phyloP scores from a whole-genome alignment of 306 rosid species.

The Pachyrhizus erosus region DNA sequence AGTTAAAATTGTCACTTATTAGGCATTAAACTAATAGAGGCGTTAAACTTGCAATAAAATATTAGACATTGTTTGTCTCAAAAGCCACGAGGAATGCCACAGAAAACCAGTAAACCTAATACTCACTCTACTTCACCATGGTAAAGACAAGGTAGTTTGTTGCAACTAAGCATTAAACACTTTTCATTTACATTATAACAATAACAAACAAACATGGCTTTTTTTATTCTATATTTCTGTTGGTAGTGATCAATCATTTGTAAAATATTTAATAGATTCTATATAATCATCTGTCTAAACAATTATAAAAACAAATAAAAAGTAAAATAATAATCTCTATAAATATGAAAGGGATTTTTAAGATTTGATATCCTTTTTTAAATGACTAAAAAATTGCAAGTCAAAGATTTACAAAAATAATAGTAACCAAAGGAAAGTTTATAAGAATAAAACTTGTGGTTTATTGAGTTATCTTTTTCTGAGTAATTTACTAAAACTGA shows the following conservation, averaged over 20 bases:
- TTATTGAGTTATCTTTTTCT: neutral
- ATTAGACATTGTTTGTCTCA: slow-evolving; percentile 19
- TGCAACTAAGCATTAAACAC: slow-evolving; percentile 48
- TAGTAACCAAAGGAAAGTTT: neutral
- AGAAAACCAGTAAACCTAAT: slow-evolving; percentile 41
- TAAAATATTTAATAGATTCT: slow-evolving; percentile 3
- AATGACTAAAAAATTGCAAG: neutral
- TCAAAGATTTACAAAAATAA: neutral
- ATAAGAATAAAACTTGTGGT: neutral
- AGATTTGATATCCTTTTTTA: slow-evolving; percentile 8
- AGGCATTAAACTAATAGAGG: neutral
- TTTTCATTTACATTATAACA: slow-evolving; percentile 3
- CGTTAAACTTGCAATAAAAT: neutral
- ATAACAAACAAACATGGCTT: neutral
- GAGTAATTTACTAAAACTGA: neutral
- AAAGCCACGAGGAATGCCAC: slow-evolving; percentile 25
- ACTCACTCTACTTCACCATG: slow-evolving; percentile 43
- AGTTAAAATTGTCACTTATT: neutral
- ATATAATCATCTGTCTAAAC: neutral
- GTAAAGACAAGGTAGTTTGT: slow-evolving; percentile 44
- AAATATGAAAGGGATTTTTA: neutral
- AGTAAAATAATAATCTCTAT: neutral
- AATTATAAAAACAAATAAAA: neutral
- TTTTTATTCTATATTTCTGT: slow-evolving; percentile 2
- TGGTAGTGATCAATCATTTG: too few relatives aligned